A percentile compares a stretch with the other conserved stretches of the same genome.
These are phyloP conservation scores for Lindgomyces ingoldianus DNA, from an alignment of 495 filamentous ascomycete genomes.

Conservation along the genomic window DNA sequence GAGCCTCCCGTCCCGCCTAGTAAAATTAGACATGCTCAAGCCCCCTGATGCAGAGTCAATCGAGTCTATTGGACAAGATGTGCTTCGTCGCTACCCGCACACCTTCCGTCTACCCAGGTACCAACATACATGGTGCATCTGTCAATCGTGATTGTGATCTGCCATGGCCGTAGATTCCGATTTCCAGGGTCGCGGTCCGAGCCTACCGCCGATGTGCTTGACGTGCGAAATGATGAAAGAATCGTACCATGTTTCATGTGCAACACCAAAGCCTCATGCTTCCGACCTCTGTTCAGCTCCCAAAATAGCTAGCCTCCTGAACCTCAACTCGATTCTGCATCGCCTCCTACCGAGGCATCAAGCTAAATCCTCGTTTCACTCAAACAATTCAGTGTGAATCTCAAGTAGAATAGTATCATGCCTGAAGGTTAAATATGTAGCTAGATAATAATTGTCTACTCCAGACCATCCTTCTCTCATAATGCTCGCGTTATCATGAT, in stretches of 20 bases:
- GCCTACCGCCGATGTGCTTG: neutral
- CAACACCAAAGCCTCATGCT: too few species aligned
- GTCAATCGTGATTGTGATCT: too few species aligned
- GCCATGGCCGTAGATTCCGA: slow-evolving; percentile 17
- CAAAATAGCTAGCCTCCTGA: neutral
- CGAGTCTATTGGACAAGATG: too few species aligned
- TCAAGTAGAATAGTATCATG: too few species aligned
- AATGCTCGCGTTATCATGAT: neutral
- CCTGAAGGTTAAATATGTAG: neutral
- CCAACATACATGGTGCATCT: too few species aligned
- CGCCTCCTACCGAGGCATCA: neutral
- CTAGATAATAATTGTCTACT: neutral
- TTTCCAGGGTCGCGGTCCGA: slow-evolving; percentile 23
- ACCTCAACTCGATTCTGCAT: neutral
- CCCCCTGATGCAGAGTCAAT: too few species aligned
- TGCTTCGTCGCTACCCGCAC: too few species aligned
- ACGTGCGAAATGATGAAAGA: neutral
- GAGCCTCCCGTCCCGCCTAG: too few species aligned
- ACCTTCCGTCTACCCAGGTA: too few species aligned
- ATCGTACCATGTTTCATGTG: slow-evolving; percentile 24
- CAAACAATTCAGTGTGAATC: too few species aligned
- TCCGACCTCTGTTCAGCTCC: neutral
- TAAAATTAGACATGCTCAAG: too few species aligned
- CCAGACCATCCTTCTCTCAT: neutral
- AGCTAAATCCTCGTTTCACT: too few species aligned